Percentiles rank a stretch among this genome's conserved stretches.
Evolutionary conservation across 208 protist species (phyloP).

Genomic region (Trypanosoma theileri): DNA sequence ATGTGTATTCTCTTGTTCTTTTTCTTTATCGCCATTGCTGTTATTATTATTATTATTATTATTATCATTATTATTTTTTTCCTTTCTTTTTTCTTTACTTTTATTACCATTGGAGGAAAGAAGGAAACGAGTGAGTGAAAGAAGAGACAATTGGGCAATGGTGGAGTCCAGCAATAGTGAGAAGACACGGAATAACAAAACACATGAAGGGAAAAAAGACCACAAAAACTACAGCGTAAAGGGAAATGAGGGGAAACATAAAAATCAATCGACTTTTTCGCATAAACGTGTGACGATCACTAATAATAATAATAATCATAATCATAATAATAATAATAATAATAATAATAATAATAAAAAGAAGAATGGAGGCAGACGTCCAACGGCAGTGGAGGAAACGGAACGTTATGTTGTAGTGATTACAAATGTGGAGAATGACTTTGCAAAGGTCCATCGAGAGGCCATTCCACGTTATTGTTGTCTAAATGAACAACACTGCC

Average conservation of each 20-base stretch:
- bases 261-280: background rate
- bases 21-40: background rate
- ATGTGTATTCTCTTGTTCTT: background rate
- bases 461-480: conserved; percentile 50
- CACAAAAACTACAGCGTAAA: background rate
- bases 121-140: background rate
- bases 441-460: conserved; percentile 66
- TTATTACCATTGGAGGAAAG: background rate
- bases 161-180: background rate
- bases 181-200: background rate
- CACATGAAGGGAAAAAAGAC: background rate
- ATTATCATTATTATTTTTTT: no score
- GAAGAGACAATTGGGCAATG: background rate
- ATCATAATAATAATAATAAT: conserved; percentile 2
- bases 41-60: no score
- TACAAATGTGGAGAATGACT: conserved; percentile 85
- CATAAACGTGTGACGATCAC: background rate
- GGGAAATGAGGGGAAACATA: background rate
- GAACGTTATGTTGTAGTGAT: conserved; percentile 77
- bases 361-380: background rate
- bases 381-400: conserved; percentile 3
- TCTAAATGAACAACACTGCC: conserved; percentile 30
- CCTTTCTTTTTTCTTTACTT: no score
- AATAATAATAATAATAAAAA: background rate
- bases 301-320: background rate